Conservation (phyloP, 208 protist genomes). For the Trypanosoma avium region DNA sequence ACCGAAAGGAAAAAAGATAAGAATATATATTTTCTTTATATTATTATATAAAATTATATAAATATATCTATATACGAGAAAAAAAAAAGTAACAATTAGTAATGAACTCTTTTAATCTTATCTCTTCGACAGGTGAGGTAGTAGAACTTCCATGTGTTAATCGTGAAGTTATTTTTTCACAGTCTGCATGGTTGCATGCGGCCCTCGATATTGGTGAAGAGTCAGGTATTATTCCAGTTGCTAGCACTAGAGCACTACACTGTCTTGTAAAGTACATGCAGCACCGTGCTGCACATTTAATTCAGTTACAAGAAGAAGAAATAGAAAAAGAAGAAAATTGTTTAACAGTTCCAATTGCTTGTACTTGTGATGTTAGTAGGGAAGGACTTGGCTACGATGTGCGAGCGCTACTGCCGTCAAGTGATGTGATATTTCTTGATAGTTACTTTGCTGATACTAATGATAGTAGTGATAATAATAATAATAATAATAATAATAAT, state of each 20-base stretch:
- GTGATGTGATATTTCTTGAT: constrained; percentile 28
- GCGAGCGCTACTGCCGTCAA: constrained; percentile 9
- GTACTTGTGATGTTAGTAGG: constrained; percentile 8
- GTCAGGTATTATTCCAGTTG: constrained; percentile 45
- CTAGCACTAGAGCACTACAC: constrained; percentile 31
- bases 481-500: background rate
- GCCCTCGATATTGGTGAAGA: constrained; percentile 40
- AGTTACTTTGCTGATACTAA: constrained; percentile 9
- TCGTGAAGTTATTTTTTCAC: constrained; percentile 13
- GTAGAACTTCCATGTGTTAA: constrained; percentile 9
- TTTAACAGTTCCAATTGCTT: constrained; percentile 27
- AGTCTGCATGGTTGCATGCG: constrained; percentile 43
- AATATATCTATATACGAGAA: too few species aligned
- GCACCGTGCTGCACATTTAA: constrained; percentile 16
- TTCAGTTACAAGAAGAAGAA: background rate
- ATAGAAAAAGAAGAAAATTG: background rate
- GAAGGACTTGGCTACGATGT: constrained; percentile 23
- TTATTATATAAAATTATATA: too few species aligned
- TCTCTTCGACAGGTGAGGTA: constrained; percentile 22
- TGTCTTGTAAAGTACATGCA: constrained; percentile 47
- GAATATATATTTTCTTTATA: too few species aligned
- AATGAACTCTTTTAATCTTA: constrained; percentile 31
- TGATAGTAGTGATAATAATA: too few species aligned
- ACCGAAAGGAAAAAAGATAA: too few species aligned
- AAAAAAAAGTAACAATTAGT: background rate